Base-by-base conservation (phyloP, 176 grass and related monocot species). In the Zea luxurians region DNA sequence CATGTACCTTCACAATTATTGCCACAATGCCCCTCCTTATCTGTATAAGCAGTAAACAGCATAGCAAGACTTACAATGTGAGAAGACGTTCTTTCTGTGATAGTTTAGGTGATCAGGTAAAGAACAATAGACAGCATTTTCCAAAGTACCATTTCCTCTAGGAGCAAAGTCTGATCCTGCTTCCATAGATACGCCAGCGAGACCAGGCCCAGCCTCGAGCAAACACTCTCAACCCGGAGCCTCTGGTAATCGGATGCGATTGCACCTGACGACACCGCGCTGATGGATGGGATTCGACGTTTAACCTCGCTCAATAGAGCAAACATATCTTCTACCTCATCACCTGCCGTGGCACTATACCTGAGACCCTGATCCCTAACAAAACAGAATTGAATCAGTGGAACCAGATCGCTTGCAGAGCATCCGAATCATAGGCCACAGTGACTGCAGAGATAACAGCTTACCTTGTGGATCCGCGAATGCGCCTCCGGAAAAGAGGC, bases 231-330 rank as follows among this genome's bases (percentile, higher is more conserved):
- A 13, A 98, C 91, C 46, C 95, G 88, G 15, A 94, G 78, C 81
- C 95, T 88, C 85, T 98, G 95, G 78, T 98, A 98, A 72, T 98
- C 91, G 2, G 95, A 98, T 42, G 91, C 91, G 20, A 98, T 98
- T 18, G 95, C 89, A 11, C 95, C 95, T 5, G 95, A 98, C 7
- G 87, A 94, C 17, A 98, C 87, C 0, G 95, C 91, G 52, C 61
- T 78, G 18, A 98, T 61, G 50, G 87, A 90, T 13, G 91, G 95
- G 53, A 94, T 94, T 42, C 67, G 78, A 17, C 74, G 79, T 71
- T 94, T 98, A 66, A 98, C 70, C 85, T 94, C 89, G 18, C 87
- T 85, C 74, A 98, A 37, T 3, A 98, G 75, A 61, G 82, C 73
- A 64, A 90, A 94, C 87, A 98, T 90, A 66, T 98, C 95, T 76